Base-by-base conservation (phyloP, 1,284 basidiomycete species). In the Puccinia brachypodii region DNA sequence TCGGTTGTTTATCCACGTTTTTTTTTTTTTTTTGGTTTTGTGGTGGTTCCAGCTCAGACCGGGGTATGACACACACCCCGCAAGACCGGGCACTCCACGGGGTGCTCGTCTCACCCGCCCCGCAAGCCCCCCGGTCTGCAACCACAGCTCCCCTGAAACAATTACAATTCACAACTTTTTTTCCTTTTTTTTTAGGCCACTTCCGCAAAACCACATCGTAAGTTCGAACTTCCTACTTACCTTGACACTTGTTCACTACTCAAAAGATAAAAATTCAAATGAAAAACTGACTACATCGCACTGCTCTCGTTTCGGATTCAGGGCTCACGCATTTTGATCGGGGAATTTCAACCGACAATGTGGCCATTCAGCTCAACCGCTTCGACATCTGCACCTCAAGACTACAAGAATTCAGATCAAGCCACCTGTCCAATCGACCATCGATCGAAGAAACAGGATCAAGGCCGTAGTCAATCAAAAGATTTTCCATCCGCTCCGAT, bases 311-410 rank as follows among this genome's bases (percentile, higher is more conserved):
- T n/a, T n/a, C n/a, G n/a, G n/a, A n/a, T n/a, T n/a, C n/a, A n/a
- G n/a, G n/a, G n/a, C n/a, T n/a, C n/a, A n/a, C n/a, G n/a, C n/a
- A n/a, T n/a, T n/a, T n/a, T n/a, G n/a, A n/a, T n/a, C n/a, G n/a
- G n/a, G n/a, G n/a, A n/a, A 2, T 58, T 62, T 16, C 6, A 42
- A 22, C 28, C 40, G 44, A 72, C 28, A 7, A 75, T 75, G 73
- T 75, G 73, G 73, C 73, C 73, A 40, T 75, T 75, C 53, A 75
- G 36, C 53, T 40, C 53, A 14, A 40, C 36, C 7, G 19, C 53
- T 19, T 75, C 73, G 14, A 56, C 73, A 16, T 50, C 72, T 36
- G 25, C 71, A 56, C 1, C 40, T 19, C 33, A 28, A 31, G 25
- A 28, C 47, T 33, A 7, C 22, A 9, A 62, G 25, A 25, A 62